Evolutionary conservation across 306 rosid genomes (phyloP).

Genomic region (Inga oerstediana): DNA sequence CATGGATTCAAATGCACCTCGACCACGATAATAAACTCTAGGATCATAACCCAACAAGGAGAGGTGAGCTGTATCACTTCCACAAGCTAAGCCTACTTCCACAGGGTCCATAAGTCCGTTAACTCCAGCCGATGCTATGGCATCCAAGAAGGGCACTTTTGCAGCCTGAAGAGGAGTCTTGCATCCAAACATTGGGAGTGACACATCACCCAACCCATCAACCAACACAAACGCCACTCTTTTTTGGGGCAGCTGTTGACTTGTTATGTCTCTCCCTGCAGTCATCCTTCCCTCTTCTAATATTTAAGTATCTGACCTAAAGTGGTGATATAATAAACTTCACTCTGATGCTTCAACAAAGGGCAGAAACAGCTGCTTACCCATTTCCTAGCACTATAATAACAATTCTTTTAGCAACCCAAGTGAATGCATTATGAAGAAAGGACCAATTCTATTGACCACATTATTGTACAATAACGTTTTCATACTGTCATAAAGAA

Average conservation of each 20-base stretch:
- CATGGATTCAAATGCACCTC: constrained; percentile 99
- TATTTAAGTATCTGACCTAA: constrained; percentile 12
- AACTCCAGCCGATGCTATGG: constrained; percentile 86
- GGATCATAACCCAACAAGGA: constrained; percentile 91
- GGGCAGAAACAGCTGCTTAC: constrained; percentile 28
- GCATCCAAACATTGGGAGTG: constrained; percentile 74
- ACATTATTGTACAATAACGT: neutral
- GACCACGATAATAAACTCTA: constrained; percentile 85
- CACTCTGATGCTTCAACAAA: constrained; percentile 26
- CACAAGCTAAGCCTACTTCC: constrained; percentile 96
- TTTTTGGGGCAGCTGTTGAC: constrained; percentile 59
- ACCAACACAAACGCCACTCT: constrained; percentile 95
- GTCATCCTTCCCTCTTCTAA: constrained; percentile 1
- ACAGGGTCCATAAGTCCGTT: constrained; percentile 98
- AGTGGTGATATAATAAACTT: constrained; percentile 9
- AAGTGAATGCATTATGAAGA: constrained; percentile 18
- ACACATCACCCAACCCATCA: constrained; percentile 95
- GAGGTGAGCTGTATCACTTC: constrained; percentile 98
- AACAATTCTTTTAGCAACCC: neutral
- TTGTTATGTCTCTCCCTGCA: constrained; percentile 42
- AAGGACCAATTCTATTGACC: constrained; percentile 16
- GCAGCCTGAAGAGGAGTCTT: constrained; percentile 94
- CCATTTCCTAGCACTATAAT: constrained; percentile 34
- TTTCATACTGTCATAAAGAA: neutral
- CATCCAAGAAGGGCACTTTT: constrained; percentile 76